Evolutionary conservation across 805 yeast genomes (phyloP).

Genomic region (Saturnispora sanitii): DNA sequence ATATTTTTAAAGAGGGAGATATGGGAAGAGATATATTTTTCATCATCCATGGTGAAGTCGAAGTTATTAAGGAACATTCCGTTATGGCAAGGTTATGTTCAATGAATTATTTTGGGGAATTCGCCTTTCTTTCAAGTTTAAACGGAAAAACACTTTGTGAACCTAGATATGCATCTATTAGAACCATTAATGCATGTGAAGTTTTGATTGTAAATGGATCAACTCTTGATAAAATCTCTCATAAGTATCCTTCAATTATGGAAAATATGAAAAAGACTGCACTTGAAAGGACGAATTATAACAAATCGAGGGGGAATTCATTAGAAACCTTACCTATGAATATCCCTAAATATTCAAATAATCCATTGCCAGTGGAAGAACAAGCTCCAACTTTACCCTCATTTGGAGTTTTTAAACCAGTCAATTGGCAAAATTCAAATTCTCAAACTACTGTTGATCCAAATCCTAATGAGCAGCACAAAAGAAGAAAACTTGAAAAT

Average conservation of each 20-base stretch:
- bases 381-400: too few relatives aligned
- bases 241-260: constrained; percentile 46
- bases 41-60: constrained; percentile 60
- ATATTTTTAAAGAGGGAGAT: constrained; percentile 50
- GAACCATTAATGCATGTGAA: constrained; percentile 52
- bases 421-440: background rate
- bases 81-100: constrained; percentile 48
- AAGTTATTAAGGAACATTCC: constrained; percentile 40
- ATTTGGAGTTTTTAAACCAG: background rate
- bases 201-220: constrained; percentile 51
- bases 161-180: constrained; percentile 50
- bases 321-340: too few relatives aligned
- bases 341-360: too few relatives aligned
- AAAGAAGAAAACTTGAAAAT: background rate
- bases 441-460: too few relatives aligned
- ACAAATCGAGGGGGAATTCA: constrained; percentile 16
- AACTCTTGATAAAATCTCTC: constrained; percentile 43
- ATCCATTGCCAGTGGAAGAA: too few relatives aligned
- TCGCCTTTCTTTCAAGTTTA: constrained; percentile 51
- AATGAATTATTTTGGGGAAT: constrained; percentile 69
- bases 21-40: constrained; percentile 56
- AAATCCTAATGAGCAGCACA: too few relatives aligned
- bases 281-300: constrained; percentile 32
- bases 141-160: constrained; percentile 17
- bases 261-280: constrained; percentile 57